These are phyloP conservation scores for Daldinia sp. DNA, from an alignment of 2,329 filamentous ascomycete species.

Conservation along the genomic window DNA sequence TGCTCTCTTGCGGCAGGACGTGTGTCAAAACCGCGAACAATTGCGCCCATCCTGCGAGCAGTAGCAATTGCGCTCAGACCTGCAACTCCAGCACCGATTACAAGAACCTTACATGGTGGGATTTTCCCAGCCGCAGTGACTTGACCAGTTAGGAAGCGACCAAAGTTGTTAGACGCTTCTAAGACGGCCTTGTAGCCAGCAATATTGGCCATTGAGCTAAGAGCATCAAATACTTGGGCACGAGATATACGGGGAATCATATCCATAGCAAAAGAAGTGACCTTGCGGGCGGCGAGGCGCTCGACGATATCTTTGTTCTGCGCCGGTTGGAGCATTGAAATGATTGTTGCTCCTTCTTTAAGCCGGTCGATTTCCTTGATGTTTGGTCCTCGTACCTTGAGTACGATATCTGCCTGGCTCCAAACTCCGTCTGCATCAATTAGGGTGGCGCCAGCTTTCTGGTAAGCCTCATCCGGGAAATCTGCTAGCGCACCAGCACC, in stretches of 20 bases:
- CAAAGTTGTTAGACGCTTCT: slow-evolving; percentile 89
- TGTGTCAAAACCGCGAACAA: slow-evolving; percentile 92
- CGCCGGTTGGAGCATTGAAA: slow-evolving; percentile 83
- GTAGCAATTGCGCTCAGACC: slow-evolving; percentile 89
- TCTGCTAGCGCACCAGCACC: slow-evolving; percentile 82
- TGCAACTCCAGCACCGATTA: slow-evolving; percentile 90
- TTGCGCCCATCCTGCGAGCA: slow-evolving; percentile 84
- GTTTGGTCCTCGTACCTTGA: slow-evolving; percentile 83
- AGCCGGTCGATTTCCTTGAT: slow-evolving; percentile 74
- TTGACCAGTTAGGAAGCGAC: slow-evolving; percentile 86
- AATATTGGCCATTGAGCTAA: slow-evolving; percentile 95
- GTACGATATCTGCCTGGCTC: slow-evolving; percentile 77
- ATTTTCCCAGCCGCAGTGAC: slow-evolving; percentile 91
- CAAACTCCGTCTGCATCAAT: slow-evolving; percentile 76
- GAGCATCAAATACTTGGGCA: slow-evolving; percentile 86
- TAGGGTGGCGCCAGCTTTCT: slow-evolving; percentile 78
- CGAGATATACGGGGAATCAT: slow-evolving; percentile 90
- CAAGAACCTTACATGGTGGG: slow-evolving; percentile 86
- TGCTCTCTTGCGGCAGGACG: slow-evolving; percentile 86
- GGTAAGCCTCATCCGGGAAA: slow-evolving; percentile 80
- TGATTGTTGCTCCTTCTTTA: slow-evolving; percentile 74
- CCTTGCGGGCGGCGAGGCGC: slow-evolving; percentile 72
- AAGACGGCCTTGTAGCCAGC: slow-evolving; percentile 92
- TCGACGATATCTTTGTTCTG: slow-evolving; percentile 82
- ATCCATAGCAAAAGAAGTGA: slow-evolving; percentile 89